Conservation (phyloP, 2,329 filamentous ascomycete species). For the Alternaria arborescens region DNA sequence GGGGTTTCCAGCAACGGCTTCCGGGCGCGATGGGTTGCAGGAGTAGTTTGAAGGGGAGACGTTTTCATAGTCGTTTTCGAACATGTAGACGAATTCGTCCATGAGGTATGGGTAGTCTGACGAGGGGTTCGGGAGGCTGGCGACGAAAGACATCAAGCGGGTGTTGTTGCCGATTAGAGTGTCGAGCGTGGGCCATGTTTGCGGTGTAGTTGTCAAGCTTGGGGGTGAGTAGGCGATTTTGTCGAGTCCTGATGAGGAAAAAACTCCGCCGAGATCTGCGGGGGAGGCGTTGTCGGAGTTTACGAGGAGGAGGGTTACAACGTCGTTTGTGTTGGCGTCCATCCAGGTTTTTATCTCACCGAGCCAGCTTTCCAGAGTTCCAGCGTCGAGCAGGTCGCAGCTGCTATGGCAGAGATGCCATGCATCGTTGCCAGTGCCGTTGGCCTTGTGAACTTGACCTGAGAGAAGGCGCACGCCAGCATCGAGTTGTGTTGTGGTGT, state of each 20-base stretch:
- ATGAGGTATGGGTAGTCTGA: constrained; percentile 65
- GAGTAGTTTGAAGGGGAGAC: constrained; percentile 71
- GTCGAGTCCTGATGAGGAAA: constrained; percentile 63
- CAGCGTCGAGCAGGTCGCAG: constrained; percentile 74
- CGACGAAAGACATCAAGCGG: constrained; percentile 74
- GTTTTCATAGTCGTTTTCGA: constrained; percentile 77
- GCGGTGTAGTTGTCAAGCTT: constrained; percentile 57
- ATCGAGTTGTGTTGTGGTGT: constrained; percentile 74
- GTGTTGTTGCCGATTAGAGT: constrained; percentile 70
- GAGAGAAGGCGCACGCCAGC: constrained; percentile 76
- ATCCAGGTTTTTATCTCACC: constrained; percentile 72
- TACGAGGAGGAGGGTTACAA: constrained; percentile 77
- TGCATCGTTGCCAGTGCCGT: constrained; percentile 45
- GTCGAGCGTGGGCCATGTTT: constrained; percentile 76
- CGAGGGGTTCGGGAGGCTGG: constrained; percentile 54
- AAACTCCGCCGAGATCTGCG: constrained; percentile 62
- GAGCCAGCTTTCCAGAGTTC: constrained; percentile 71
- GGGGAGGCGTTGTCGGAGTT: constrained; percentile 70
- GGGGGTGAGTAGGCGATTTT: constrained; percentile 63
- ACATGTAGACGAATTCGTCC: constrained; percentile 71
- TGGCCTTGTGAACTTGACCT: constrained; percentile 73
- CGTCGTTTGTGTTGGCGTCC: constrained; percentile 73
- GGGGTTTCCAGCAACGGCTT: constrained; percentile 54
- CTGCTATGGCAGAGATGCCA: constrained; percentile 76
- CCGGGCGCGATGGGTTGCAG: constrained; percentile 74